Evolutionary conservation across 352 stramenopile genomes (phyloP).

Genomic region (Thraustochytrium sp.): DNA sequence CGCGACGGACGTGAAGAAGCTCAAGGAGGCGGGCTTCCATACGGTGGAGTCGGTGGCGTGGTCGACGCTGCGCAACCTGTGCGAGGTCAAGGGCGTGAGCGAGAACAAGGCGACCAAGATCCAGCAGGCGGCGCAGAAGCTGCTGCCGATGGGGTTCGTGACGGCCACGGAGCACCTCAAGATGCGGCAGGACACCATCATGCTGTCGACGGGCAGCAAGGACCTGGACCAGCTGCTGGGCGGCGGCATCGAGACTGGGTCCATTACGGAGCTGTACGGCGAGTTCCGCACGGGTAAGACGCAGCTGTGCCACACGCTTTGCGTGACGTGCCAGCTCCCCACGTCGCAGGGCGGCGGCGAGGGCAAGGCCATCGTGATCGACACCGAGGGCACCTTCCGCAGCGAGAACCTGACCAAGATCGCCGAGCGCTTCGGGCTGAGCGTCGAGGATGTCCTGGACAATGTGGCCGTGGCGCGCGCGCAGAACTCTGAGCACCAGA

Average conservation of each 20-base stretch:
- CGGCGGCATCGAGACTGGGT: conserved; percentile 95
- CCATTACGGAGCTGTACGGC: conserved; percentile 95
- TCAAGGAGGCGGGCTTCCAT: conserved; percentile 93
- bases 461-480: conserved; percentile 97
- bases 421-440: conserved; percentile 93
- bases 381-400: conserved; percentile 98
- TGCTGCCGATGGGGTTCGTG: conserved; percentile 98
- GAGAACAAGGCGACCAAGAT: conserved; percentile 98
- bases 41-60: conserved; percentile 95
- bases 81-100: conserved; percentile 96
- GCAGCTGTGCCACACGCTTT: conserved; percentile 98
- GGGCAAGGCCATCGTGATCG: conserved; percentile 80
- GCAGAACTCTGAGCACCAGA: conserved; percentile 99
- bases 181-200: conserved; percentile 83
- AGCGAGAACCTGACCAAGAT: conserved; percentile 91
- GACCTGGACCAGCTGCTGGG: conserved; percentile 78
- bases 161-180: conserved; percentile 82
- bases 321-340: conserved; percentile 95
- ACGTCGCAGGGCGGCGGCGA: conserved; percentile 94
- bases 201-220: conserved; percentile 82
- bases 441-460: conserved; percentile 89
- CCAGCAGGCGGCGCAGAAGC: conserved; percentile 90
- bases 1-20: conserved; percentile 93
- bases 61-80: conserved; percentile 92
- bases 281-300: conserved; percentile 99